These are phyloP conservation scores for Pseudocercospora crystallina DNA, from an alignment of 2,329 filamentous ascomycete species.

Conservation along the genomic window DNA sequence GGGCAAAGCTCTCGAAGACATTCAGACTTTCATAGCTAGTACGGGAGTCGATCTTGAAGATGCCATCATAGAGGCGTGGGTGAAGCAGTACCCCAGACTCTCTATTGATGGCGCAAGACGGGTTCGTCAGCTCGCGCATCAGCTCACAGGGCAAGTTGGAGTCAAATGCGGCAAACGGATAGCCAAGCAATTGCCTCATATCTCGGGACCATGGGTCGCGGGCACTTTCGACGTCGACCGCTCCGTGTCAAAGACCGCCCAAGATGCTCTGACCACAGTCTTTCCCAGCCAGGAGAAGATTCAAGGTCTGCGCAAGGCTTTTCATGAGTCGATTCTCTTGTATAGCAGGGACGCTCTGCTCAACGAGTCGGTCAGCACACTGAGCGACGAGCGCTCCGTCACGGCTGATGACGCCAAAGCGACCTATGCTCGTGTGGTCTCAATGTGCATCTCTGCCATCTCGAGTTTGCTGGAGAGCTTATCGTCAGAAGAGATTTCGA, in stretches of 20 bases:
- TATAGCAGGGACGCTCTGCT: constrained; percentile 76
- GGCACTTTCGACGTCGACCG: constrained; percentile 85
- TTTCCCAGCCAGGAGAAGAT: constrained; percentile 80
- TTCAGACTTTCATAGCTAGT: constrained; percentile 65
- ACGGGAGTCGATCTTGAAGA: constrained; percentile 68
- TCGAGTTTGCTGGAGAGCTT: constrained; percentile 52
- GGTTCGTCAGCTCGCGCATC: constrained; percentile 84
- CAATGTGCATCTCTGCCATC: constrained; percentile 57
- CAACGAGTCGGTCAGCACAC: constrained; percentile 73
- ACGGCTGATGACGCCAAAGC: constrained; percentile 80
- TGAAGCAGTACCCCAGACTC: constrained; percentile 81
- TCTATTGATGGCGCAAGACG: constrained; percentile 87
- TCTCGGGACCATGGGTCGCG: constrained; percentile 87
- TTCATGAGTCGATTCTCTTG: constrained; percentile 75
- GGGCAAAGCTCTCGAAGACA: constrained; percentile 82
- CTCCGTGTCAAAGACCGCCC: constrained; percentile 71
- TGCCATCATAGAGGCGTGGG: constrained; percentile 83
- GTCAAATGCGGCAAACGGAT: constrained; percentile 72
- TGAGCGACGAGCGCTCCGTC: constrained; percentile 86
- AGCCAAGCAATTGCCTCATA: constrained; percentile 71
- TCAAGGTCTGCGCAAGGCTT: constrained; percentile 73
- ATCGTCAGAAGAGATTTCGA: constrained; percentile 55
- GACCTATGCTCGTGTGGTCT: constrained; percentile 80
- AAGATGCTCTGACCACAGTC: constrained; percentile 71
- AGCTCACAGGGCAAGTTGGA: constrained; percentile 65